A percentile compares a stretch with the other conserved stretches of the same genome.
These are phyloP conservation scores for Ophiosphaerella korrae DNA, from an alignment of 2,329 filamentous ascomycete genomes.

Conservation along the genomic window DNA sequence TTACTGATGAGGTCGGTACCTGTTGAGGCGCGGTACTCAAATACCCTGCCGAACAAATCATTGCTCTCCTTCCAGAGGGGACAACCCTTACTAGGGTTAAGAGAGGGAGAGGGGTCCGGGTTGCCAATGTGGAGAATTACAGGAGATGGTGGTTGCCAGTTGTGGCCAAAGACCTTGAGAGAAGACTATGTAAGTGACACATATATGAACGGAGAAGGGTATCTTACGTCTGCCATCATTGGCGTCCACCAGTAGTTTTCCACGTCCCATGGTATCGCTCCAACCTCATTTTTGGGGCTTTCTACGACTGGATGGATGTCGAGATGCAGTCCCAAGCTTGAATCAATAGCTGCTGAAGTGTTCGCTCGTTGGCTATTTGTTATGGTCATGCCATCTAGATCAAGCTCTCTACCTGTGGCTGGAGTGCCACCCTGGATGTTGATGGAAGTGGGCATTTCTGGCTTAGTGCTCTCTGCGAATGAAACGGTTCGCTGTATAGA, in stretches of 20 bases:
- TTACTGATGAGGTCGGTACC: neutral
- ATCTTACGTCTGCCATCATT: constrained; percentile 32
- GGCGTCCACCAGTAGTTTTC: constrained; percentile 36
- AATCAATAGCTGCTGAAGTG: constrained; percentile 4
- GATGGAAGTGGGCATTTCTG: constrained; percentile 12
- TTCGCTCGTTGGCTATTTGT: constrained; percentile 13
- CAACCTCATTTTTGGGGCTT: constrained; percentile 10
- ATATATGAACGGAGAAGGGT: neutral
- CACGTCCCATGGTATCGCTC: constrained; percentile 16
- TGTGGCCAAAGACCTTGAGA: constrained; percentile 35
- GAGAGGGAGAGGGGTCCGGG: constrained; percentile 8
- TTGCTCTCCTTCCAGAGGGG: constrained; percentile 38
- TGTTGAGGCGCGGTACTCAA: constrained; percentile 16
- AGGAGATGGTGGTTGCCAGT: constrained; percentile 36
- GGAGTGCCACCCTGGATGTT: constrained; percentile 15
- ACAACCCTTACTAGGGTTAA: constrained; percentile 18
- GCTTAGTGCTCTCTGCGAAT: constrained; percentile 21
- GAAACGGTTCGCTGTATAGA: constrained; percentile 25
- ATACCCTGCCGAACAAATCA: constrained; percentile 38
- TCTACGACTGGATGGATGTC: constrained; percentile 22
- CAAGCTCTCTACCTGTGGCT: constrained; percentile 16
- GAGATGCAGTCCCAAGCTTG: constrained; percentile 12
- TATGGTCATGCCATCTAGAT: constrained; percentile 43
- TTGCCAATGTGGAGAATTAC: constrained; percentile 37
- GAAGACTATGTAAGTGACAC: constrained; percentile 1